Evolutionary conservation across 352 stramenopile genomes (phyloP), one percentile per base, ranked within the genome.

Genomic region (Globisporangium perplexum): DNA sequence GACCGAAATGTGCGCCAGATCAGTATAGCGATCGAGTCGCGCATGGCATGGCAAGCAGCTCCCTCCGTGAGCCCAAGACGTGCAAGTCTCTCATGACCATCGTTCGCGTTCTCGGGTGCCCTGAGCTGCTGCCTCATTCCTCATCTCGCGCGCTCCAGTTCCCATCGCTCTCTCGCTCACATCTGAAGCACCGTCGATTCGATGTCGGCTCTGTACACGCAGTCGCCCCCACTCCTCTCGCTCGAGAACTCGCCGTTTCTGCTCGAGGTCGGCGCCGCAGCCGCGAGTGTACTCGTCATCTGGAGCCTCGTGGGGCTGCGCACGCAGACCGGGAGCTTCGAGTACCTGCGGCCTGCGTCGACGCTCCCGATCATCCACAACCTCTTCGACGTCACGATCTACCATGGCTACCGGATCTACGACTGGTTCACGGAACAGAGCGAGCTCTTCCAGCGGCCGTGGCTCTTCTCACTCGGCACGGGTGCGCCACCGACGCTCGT

Each of bases 401-500:
- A 41, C 66, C 71, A 18, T 43, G 42, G 14, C 30, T 38, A 66
- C 3, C 30, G 51, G 11, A 52, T 68, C 17, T 62, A 71, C 54
- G 66, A 74, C 31, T 78, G 66, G 69, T 31, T 71, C 43, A 44
- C 55, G 17, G 56, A 46, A 11, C 52, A 62, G 35, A 33, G 24
- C 18, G 57, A 69, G 50, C 46, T 55, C 31, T 55, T 62, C 54
- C 66, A 67, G 10, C 50, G 54, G 1, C 55, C 66, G 7, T 77
- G 65, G 66, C 20, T 62, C 44, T 59, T 76, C 17, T 45, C 66
- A 22, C 60, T 76, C 7, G 30, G 30, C 30, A 67, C 0, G 71
- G 69, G 8, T 49, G 61, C 15, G 48, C 47, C 8, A 18, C 47
- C 33, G 8, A 53, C 59, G 20, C 63, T 72, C 31, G 50, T 72